Base-by-base conservation (phyloP, 2,329 filamentous ascomycete genomes). In the Ciborinia camelliae region DNA sequence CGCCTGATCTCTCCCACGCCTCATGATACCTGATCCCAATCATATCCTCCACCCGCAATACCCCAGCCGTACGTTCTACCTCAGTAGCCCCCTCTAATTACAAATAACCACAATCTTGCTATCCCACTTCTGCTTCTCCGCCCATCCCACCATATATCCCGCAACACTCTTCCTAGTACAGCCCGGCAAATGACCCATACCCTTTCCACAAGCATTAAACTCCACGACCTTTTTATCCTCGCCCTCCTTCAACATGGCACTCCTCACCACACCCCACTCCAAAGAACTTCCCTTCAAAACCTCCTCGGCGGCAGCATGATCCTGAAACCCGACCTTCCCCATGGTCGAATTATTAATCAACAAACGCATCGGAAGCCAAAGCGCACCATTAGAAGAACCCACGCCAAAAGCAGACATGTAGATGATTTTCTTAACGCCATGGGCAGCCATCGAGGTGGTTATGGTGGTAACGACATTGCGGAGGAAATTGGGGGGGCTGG, bases 401-500 rank as follows among this genome's bases (percentile, higher is more conserved):
- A 80, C 78, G 14, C 83, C 84, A 66, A 81, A 79, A 1, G 81
- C 79, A 15, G 80, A 82, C 73, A 85, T 78, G 55, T 82, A 75
- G 32, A 85, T 76, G 2, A 84, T 69, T 60, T 81, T 83, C 9
- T 35, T 45, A 12, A 70, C 65, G 0, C 71, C 71, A 55, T 74
- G 73, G 23, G 74, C 71, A 59, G 77, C 73, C 76, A 80, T 80
- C 4, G 71, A 74, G 0, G 73, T 74, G 0, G 55, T 35, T 0
- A 50, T 26, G n/a, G 47, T 64, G 1, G 26, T n/a, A 15, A 59
- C 9, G 5, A 26, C 39, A 7, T 59, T 59, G 4, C 59, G 30
- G n/a, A 64, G 62, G 45, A 64, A 64, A 26, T 59, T 30, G 4
- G 53, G 35, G 5, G 53, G 26, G 1, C 53, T 59, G 1, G 53